phyloP scores from a whole-genome alignment of 2,329 filamentous ascomycete genomes.

The Falciphora oryzae region DNA sequence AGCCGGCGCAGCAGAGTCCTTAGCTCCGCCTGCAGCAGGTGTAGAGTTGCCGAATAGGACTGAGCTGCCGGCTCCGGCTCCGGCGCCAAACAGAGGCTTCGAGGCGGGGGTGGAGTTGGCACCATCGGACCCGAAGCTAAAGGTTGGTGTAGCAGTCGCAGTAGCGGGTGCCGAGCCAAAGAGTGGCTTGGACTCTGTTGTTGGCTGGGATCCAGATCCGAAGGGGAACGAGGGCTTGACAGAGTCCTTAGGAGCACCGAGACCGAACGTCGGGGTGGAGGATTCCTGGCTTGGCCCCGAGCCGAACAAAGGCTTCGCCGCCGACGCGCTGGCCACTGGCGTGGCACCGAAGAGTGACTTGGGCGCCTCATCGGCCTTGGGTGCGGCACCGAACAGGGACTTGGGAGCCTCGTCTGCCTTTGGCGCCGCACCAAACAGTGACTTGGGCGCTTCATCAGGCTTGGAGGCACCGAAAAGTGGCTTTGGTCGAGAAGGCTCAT shows the following conservation, averaged over 20 bases:
- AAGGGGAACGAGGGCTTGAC: slow-evolving; percentile 27
- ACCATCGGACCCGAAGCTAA: slow-evolving; percentile 14
- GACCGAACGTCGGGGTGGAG: neutral
- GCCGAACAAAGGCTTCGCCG: slow-evolving; percentile 23
- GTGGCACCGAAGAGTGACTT: neutral
- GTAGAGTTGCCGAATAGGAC: neutral
- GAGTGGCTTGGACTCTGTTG: slow-evolving; percentile 2
- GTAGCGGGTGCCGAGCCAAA: slow-evolving; percentile 4
- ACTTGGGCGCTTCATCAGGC: slow-evolving; percentile 8
- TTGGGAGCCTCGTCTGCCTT: slow-evolving; percentile 10
- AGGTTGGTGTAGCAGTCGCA: slow-evolving; percentile 11
- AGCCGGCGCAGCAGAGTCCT: slow-evolving; percentile 12
- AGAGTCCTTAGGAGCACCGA: neutral
- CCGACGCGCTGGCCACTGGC: slow-evolving; percentile 14
- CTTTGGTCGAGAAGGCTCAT: neutral
- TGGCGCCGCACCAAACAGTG: slow-evolving; percentile 11
- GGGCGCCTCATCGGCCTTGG: slow-evolving; percentile 8
- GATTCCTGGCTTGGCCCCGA: slow-evolving; percentile 11
- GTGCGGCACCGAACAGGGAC: slow-evolving; percentile 11
- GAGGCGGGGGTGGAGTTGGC: slow-evolving; percentile 9
- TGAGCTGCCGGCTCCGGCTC: neutral
- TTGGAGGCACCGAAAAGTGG: slow-evolving; percentile 11
- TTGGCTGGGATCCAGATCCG: neutral
- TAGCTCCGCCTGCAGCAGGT: neutral
- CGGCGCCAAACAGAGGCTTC: slow-evolving; percentile 27